These are phyloP conservation scores for Neonectria sp. DNA, from an alignment of 2,329 filamentous ascomycete genomes.

Conservation along the genomic window DNA sequence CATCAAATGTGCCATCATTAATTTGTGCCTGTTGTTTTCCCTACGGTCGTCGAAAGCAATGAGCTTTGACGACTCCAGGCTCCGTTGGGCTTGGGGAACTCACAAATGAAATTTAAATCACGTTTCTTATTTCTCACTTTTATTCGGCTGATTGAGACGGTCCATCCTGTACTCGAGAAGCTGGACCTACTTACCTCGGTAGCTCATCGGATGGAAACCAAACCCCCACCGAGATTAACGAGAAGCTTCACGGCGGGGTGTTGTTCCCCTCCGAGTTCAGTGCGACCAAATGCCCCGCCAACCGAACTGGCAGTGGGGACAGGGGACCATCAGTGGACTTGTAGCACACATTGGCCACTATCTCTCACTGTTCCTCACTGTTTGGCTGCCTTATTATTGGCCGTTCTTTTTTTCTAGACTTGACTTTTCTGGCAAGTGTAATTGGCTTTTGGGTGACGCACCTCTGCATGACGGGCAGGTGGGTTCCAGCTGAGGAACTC, in stretches of 20 bases:
- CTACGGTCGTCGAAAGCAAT: too few species aligned
- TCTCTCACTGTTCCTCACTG: not conserved
- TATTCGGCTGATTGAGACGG: not conserved
- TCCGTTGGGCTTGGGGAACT: too few species aligned
- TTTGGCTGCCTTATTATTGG: conserved; percentile 9
- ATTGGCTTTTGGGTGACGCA: conserved; percentile 31
- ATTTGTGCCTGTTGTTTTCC: too few species aligned
- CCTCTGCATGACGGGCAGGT: conserved; percentile 41
- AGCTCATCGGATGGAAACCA: not conserved
- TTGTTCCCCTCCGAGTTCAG: conserved; percentile 4
- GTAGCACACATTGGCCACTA: conserved; percentile 3
- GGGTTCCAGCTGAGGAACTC: conserved; percentile 40
- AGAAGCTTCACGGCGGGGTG: not conserved
- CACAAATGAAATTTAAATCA: too few species aligned
- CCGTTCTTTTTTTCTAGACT: conserved; percentile 19
- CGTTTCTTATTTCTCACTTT: too few species aligned
- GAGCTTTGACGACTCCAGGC: too few species aligned
- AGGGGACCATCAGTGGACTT: conserved; percentile 9
- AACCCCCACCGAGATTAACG: not conserved
- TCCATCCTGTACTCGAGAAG: too few species aligned
- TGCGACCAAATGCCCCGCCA: conserved; percentile 7
- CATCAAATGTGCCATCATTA: too few species aligned
- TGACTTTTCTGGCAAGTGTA: conserved; percentile 22
- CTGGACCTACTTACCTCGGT: too few species aligned
- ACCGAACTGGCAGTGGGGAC: conserved; percentile 9